Base-by-base conservation (phyloP, 768 basidiomycete species). In the Lentinula boryana region DNA sequence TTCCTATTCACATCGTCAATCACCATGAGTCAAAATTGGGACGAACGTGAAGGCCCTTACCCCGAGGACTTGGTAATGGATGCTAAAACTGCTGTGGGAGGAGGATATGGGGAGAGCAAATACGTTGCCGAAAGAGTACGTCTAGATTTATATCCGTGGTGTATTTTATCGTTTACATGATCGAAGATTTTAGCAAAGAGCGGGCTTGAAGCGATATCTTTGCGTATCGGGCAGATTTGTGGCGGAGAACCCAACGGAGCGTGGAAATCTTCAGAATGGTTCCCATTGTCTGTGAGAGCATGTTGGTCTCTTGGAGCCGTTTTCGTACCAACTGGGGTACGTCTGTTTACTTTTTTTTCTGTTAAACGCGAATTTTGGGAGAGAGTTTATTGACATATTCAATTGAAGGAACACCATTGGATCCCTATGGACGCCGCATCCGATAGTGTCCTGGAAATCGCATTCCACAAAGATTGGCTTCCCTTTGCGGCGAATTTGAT, bases 191-290 rank as follows among this genome's bases (percentile, higher is more conserved):
- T 78, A 9, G 66, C 66, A 3, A 65, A 63, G 52, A 75, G 71
- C 32, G 72, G 73, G 0, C 67, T 78, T 2, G 60, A 66, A 6
- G 68, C 71, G 1, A 69, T 71, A 0, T 70, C 70, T 9, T 54
- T 77, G 21, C 67, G 77, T 8, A 66, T 78, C 33, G 76, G 76
- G 3, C 77, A 78, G 63, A 69, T 78, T 21, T 67, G 68, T 40
- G 77, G 76, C n/a, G 72, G 71, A 1, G 16, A 10, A 1, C 68
- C 69, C 4, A 73, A 68, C 23, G 77, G 76, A 2, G 72, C 73
- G 9, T 79, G 78, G 78, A 66, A 73, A 3, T 69, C 68, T 6
- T 71, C 66, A 1, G 76, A 78, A 27, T 78, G 77, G 75, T 63
- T 78, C 10, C 75, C 77, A 0, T 73, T 74, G 49, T 64, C 76